Conservation (phyloP, 2,329 filamentous ascomycete genomes). For the Colletotrichum navitas region DNA sequence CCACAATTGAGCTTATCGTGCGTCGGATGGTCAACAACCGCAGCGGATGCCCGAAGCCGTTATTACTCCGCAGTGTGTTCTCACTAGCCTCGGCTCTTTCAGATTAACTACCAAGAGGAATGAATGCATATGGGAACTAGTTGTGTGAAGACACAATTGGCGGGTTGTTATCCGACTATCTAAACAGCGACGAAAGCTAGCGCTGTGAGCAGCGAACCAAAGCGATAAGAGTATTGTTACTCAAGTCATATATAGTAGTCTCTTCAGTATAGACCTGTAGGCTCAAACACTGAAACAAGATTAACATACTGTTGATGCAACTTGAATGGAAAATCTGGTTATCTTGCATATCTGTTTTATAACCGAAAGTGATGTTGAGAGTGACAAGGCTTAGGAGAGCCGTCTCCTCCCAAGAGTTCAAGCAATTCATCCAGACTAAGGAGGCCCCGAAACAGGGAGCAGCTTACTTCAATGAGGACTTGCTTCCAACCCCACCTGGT, state of each 20-base stretch:
- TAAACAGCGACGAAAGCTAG: neutral
- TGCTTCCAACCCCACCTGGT: conserved; percentile 45
- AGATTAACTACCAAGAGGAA: neutral
- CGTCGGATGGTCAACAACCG: conserved; percentile 30
- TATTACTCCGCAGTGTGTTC: neutral
- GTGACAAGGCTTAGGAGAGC: conserved; percentile 17
- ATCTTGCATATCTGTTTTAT: neutral
- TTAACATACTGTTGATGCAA: neutral
- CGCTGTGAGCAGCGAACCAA: too few relatives aligned
- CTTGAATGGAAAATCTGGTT: neutral
- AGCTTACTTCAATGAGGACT: conserved; percentile 46
- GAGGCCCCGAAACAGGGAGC: conserved; percentile 26
- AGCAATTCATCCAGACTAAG: conserved; percentile 37
- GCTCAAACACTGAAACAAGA: neutral
- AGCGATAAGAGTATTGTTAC: neutral
- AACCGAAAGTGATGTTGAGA: neutral
- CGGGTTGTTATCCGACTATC: neutral
- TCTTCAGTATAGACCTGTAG: neutral
- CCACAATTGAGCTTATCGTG: conserved; percentile 14
- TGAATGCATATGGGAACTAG: too few relatives aligned
- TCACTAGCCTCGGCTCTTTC: neutral
- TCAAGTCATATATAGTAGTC: neutral
- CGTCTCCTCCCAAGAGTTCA: conserved; percentile 42
- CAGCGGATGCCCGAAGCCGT: conserved; percentile 28
- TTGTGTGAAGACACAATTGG: neutral